A percentile compares a stretch with the other conserved stretches of the same genome.
These are phyloP conservation scores for Neurospora tetrasperma DNA, from an alignment of 495 filamentous ascomycete genomes.

Conservation along the genomic window DNA sequence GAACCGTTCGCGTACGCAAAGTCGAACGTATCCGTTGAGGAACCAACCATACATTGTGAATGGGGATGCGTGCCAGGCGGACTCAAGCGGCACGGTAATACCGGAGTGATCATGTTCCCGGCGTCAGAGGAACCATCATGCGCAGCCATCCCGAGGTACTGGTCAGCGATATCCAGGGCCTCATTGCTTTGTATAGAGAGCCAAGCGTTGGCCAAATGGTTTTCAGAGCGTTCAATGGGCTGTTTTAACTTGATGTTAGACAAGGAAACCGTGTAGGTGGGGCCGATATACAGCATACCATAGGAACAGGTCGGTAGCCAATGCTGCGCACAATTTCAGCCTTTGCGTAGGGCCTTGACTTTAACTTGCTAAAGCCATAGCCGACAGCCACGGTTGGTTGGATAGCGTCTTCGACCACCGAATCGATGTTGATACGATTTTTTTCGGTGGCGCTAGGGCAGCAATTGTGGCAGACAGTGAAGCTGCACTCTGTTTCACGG, in stretches of 20 bases:
- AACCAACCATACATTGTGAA: not conserved
- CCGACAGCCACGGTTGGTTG: conserved; percentile 30
- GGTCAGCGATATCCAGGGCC: not conserved
- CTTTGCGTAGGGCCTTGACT: conserved; percentile 23
- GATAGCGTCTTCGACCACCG: conserved; percentile 34
- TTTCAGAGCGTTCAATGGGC: not conserved
- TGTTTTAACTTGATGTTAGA: not conserved
- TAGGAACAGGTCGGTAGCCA: conserved; percentile 25
- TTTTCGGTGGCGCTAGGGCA: conserved; percentile 33
- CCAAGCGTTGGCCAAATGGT: not conserved
- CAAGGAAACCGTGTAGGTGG: not conserved
- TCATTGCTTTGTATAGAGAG: not conserved
- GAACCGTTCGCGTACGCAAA: not conserved
- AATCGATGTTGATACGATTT: conserved; percentile 39
- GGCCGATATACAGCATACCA: conserved; percentile 16
- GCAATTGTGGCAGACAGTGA: conserved; percentile 43
- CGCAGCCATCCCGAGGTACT: not conserved
- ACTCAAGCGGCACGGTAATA: not conserved
- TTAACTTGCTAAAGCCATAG: conserved; percentile 29
- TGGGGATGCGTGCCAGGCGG: not conserved
- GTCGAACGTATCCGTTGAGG: not conserved
- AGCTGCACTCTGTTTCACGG: conserved; percentile 35
- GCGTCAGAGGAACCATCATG: not conserved
- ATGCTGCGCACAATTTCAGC: conserved; percentile 23
- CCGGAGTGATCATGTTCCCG: not conserved